These are phyloP conservation scores for Annulohypoxylon truncatum DNA, from an alignment of 2,329 filamentous ascomycete genomes.

Conservation along the genomic window DNA sequence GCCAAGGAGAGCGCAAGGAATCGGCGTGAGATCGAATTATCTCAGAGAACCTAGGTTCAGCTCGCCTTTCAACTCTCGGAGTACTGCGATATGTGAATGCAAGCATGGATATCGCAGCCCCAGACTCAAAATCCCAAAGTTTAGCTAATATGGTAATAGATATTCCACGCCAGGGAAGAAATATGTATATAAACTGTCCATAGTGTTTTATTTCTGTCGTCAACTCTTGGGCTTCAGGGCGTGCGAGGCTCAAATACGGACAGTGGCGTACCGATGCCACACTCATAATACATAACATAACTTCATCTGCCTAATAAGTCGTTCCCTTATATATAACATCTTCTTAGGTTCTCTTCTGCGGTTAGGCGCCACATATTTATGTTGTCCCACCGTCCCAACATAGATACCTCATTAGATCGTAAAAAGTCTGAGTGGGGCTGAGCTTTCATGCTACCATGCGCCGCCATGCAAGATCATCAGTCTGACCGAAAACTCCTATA, in stretches of 20 bases:
- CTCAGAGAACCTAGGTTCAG: slow-evolving; percentile 32
- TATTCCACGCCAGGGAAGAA: too few relatives aligned
- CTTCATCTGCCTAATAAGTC: neutral
- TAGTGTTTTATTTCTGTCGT: too few relatives aligned
- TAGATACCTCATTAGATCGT: neutral
- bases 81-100: neutral
- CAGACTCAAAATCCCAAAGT: too few relatives aligned
- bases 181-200: too few relatives aligned
- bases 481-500: slow-evolving; percentile 17
- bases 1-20: slow-evolving; percentile 62
- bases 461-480: neutral
- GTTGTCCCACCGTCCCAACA: neutral
- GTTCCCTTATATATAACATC: neutral
- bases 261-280: too few relatives aligned
- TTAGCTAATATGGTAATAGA: too few relatives aligned
- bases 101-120: neutral
- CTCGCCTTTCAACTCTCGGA: neutral
- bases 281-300: neutral
- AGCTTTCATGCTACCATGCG: slow-evolving; percentile 5
- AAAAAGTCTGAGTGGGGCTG: slow-evolving; percentile 6
- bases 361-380: neutral
- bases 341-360: too few relatives aligned
- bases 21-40: slow-evolving; percentile 57
- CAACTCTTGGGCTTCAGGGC: too few relatives aligned
- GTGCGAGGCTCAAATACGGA: too few relatives aligned